Evolutionary conservation across 2,329 filamentous ascomycete species (phyloP).

Genomic region (Colletotrichum falcatum): DNA sequence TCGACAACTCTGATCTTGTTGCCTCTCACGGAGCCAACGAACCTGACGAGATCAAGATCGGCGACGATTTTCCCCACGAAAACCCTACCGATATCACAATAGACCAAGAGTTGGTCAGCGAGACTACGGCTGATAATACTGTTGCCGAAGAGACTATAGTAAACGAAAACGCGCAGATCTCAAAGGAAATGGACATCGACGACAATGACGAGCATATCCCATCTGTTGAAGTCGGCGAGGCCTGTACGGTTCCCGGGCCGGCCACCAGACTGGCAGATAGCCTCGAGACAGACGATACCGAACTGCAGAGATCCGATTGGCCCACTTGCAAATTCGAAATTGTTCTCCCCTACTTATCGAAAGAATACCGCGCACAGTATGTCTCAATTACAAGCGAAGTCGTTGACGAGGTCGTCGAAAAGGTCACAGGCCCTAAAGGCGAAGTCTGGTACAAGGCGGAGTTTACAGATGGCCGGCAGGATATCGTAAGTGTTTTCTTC

Average conservation of each 20-base stretch:
- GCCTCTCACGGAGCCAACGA: no score
- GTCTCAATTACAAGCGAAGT: conserved; percentile 50
- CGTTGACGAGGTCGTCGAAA: conserved; percentile 52
- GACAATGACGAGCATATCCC: background rate
- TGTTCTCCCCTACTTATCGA: conserved; percentile 46
- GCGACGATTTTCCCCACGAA: background rate
- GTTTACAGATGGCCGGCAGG: conserved; percentile 60
- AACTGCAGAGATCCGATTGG: background rate
- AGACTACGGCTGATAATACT: background rate
- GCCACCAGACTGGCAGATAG: background rate
- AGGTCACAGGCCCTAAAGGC: conserved; percentile 45
- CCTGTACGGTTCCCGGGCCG: background rate
- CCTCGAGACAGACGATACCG: background rate
- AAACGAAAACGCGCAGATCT: background rate
- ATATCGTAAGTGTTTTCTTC: conserved; percentile 54
- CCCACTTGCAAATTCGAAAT: conserved; percentile 46
- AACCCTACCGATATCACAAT: background rate
- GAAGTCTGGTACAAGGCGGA: conserved; percentile 53
- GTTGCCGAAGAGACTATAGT: background rate
- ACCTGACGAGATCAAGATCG: background rate
- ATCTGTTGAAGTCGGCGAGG: background rate
- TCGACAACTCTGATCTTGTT: conserved; percentile 5
- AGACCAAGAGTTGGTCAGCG: background rate
- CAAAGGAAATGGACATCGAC: background rate
- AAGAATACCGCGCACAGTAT: conserved; percentile 48